These are phyloP conservation scores for Deuterostichococcus epilithicus DNA, from an alignment of 139 green algal species.

Conservation along the genomic window DNA sequence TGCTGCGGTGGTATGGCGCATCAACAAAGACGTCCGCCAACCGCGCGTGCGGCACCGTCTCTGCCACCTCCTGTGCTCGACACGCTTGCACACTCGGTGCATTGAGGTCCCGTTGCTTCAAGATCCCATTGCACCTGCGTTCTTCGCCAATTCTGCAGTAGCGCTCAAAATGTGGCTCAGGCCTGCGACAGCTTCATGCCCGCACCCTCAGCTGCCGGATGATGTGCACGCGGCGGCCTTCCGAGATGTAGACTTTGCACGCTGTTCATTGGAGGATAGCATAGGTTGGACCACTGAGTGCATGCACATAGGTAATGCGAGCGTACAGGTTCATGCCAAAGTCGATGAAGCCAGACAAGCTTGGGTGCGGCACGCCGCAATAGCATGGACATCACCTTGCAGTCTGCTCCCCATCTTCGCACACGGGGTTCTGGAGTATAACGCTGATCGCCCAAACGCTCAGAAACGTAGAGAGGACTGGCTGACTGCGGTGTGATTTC, in stretches of 20 bases:
- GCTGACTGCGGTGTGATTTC: too few species aligned
- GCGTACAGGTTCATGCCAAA: too few species aligned
- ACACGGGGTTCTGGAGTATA: neutral
- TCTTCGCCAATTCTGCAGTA: neutral
- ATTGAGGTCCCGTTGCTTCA: neutral
- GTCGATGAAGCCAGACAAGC: too few species aligned
- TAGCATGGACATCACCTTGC: too few species aligned
- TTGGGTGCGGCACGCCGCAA: too few species aligned
- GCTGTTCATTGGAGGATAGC: constrained; percentile 28
- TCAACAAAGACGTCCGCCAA: constrained; percentile 63
- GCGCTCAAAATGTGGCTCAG: neutral
- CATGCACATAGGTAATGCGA: too few species aligned
- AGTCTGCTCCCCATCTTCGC: too few species aligned
- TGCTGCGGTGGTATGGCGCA: constrained; percentile 66
- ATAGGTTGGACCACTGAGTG: neutral
- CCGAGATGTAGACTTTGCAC: constrained; percentile 61
- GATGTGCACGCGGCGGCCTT: constrained; percentile 38
- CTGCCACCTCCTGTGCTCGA: constrained; percentile 6
- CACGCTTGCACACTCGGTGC: neutral
- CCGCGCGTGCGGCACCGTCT: neutral
- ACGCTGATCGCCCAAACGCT: too few species aligned
- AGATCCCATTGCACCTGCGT: neutral
- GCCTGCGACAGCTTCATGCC: neutral
- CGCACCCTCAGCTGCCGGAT: constrained; percentile 36
- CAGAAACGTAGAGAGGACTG: too few species aligned